Evolutionary conservation across 352 stramenopile species (phyloP).

Genomic region (Phytopythium delawarense): DNA sequence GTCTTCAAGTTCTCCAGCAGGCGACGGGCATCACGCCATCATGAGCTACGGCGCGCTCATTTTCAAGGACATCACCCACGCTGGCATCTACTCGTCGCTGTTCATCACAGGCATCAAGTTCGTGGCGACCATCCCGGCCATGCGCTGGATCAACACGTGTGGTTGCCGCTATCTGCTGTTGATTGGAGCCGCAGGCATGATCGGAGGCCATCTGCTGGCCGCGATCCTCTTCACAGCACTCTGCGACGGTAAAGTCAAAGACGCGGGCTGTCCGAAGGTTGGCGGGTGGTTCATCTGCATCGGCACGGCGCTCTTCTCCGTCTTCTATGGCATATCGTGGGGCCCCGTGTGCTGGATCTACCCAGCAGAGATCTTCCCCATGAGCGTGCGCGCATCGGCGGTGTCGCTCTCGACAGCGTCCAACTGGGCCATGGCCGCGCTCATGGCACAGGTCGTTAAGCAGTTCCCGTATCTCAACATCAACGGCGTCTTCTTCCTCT

Average conservation of each 20-base stretch:
- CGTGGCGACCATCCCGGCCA: constrained; percentile 12
- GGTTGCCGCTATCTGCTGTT: constrained; percentile 16
- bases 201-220: constrained; percentile 18
- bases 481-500: constrained; percentile 12
- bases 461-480: constrained; percentile 12
- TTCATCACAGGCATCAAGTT: constrained; percentile 15
- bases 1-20: constrained; percentile 24
- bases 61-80: constrained; percentile 6
- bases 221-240: constrained; percentile 19
- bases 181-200: constrained; percentile 19
- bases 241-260: constrained; percentile 16
- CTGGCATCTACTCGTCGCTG: constrained; percentile 6
- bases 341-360: constrained; percentile 22
- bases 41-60: constrained; percentile 21
- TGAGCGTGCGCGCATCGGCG: constrained; percentile 32
- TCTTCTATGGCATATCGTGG: constrained; percentile 3
- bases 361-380: constrained; percentile 37
- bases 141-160: constrained; percentile 14
- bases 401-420: constrained; percentile 40
- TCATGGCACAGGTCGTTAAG: constrained; percentile 20
- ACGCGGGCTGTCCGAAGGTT: constrained; percentile 7
- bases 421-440: constrained; percentile 31
- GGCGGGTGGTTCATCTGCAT: constrained; percentile 25
- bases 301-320: constrained; percentile 13
- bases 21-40: constrained; percentile 26